Base-by-base conservation (phyloP, 352 stramenopile species). In the Pythium rishiriense region DNA sequence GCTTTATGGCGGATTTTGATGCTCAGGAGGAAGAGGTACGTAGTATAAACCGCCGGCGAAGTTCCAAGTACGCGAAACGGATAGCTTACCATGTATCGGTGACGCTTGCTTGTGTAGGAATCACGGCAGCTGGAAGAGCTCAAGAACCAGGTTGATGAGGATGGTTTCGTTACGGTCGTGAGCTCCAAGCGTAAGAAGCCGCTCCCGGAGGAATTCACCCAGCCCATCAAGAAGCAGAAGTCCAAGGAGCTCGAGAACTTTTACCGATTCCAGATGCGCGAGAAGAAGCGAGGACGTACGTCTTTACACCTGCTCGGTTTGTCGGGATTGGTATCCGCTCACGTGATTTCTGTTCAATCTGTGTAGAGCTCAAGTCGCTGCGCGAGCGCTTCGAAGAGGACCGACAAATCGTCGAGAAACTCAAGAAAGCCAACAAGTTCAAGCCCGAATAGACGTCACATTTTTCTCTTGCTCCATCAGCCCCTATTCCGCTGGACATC, bases 351-450 rank as follows among this genome's bases (percentile, higher is more conserved):
- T 8, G 56, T 66, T 22, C 62, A 9, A 19, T 57, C 21, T 21
- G 33, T 69, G 46, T 62, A 94, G 85, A 92, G 61, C 74, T 95
- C 26, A 93, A 93, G 63, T 80, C 78, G 26, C 70, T 95, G 31
- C 84, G 86, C 26, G 84, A 93, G 58, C 84, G 83, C 45, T 95
- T 95, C 66, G 83, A 95, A 58, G 86, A 95, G 57, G 86, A 95
- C 60, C 76, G 79, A 14, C 58, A 83, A 59, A 57, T 90, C 39
- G 82, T 95, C 48, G 83, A 90, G 22, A 90, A 93, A 69, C 81
- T 95, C 68, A 95, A 93, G 60, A 82, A 85, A 62, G 76, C 79
- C 45, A 89, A 92, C 68, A 85, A 85, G 55, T 92, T 92, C 66
- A 81, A 79, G 48, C 86, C 86, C n/a, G 82, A 95, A 74, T 93